Percentiles rank a stretch among this genome's conserved stretches.
phyloP scores from a whole-genome alignment of 148 eudicot species.

The Amaranthus hypochondriacus region DNA sequence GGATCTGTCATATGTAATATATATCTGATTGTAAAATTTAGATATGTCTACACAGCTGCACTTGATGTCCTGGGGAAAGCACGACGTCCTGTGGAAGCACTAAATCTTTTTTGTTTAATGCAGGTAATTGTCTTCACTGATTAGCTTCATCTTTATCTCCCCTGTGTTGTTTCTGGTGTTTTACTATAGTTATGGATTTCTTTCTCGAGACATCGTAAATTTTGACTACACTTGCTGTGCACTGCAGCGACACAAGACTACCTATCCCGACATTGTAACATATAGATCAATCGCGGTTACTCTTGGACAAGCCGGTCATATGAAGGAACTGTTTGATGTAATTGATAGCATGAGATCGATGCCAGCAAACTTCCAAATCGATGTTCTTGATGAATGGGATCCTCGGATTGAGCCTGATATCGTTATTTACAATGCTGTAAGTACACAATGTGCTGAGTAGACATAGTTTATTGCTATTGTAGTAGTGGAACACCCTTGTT shows the following conservation, averaged over 20 bases:
- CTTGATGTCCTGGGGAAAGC: constrained; percentile 80
- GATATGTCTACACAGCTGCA: constrained; percentile 85
- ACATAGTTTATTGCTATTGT: background rate
- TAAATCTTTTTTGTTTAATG: constrained; percentile 66
- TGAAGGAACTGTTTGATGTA: constrained; percentile 87
- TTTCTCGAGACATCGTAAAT: background rate
- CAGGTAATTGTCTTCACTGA: constrained; percentile 46
- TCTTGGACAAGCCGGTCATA: constrained; percentile 96
- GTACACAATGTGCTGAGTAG: constrained; percentile 20
- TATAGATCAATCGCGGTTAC: constrained; percentile 85
- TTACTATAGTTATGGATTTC: background rate
- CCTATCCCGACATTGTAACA: constrained; percentile 86
- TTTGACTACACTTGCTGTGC: constrained; percentile 18
- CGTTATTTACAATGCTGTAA: constrained; percentile 81
- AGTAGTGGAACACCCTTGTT: background rate
- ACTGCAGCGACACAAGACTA: constrained; percentile 55
- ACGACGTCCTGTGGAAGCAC: constrained; percentile 88
- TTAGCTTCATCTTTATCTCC: background rate
- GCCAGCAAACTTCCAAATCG: constrained; percentile 61
- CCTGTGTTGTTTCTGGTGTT: constrained; percentile 1
- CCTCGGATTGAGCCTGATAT: constrained; percentile 80
- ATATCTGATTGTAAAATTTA: constrained; percentile 21
- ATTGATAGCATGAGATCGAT: constrained; percentile 81
- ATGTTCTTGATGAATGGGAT: constrained; percentile 62
- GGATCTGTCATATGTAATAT: background rate